Evolutionary conservation across 2,329 filamentous ascomycete genomes (phyloP), one percentile per base, ranked within the genome.

Genomic region (Rosellinia necatrix): DNA sequence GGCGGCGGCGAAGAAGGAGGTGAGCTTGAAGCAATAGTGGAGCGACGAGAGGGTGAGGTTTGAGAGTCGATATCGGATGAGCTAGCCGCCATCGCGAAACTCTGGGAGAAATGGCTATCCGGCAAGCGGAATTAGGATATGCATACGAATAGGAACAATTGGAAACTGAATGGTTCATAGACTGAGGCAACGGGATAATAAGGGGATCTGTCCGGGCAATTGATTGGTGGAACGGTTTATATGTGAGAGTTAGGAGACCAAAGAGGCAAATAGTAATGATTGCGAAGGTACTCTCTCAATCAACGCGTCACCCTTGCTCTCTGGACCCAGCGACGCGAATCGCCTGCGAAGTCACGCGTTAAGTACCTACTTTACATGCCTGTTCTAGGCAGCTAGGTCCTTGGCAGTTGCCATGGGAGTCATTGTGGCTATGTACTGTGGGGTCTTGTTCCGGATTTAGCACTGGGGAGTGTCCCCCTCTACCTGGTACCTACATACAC

Each of bases 281-380:
- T 63, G 65, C 64, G 68, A 57, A 57, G 55, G 41, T 53, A 57
- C 53, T 49, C 56, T 52, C 34, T 38, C 37, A 40, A 25, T 48
- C 66, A 69, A 64, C 69, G 68, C 67, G 68, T 66, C 55, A 53
- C 32, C 53, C 59, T 46, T 50, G 61, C 38, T 41, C 19, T n/a
- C 13, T 53, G 51, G 30, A 55, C 38, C 44, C 37, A 47, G 24
- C 49, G 60, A 70, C 69, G 69, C 69, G 69, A 71, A 59, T 49
- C 48, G 22, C 42, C 46, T 62, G 56, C 68, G 68, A 58, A 63
- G 65, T 70, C 69, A 71, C 68, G 69, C 68, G 69, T 70, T 64
- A 68, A 71, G 57, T 68, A n/a, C n/a, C n/a, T n/a, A n/a, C n/a
- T n/a, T n/a, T n/a, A n/a, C n/a, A n/a, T n/a, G n/a, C n/a, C n/a